Evolutionary conservation across 1,139 yeast genomes (phyloP).

Genomic region (Candida smagusa): DNA sequence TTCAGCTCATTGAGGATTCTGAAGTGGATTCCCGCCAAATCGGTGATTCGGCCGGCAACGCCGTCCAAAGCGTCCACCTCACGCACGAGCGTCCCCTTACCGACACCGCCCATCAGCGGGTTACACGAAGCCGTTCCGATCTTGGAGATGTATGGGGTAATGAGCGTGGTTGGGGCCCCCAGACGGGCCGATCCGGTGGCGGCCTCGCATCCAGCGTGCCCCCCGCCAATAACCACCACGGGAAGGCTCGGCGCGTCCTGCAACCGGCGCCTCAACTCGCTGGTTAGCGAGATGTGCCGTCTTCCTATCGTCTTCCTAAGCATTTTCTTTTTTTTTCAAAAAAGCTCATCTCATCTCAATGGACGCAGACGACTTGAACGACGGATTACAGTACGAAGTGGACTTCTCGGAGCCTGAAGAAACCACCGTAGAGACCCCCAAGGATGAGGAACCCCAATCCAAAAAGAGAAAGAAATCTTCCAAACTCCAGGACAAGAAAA

Average conservation of each 20-base stretch:
- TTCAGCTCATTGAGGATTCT: conserved; percentile 81
- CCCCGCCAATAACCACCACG: conserved; percentile 92
- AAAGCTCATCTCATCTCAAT: conserved; percentile 7
- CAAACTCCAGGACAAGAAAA: conserved; percentile 51
- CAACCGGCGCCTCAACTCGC: conserved; percentile 9
- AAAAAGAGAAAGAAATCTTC: conserved; percentile 32
- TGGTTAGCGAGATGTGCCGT: conserved; percentile 9
- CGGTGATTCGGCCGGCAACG: conserved; percentile 78
- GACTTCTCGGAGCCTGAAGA: conserved; percentile 26
- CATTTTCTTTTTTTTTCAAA: not conserved
- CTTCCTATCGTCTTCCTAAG: conserved; percentile 1
- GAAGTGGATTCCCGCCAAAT: conserved; percentile 89
- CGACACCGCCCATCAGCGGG: conserved; percentile 98
- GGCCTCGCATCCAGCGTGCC: conserved; percentile 99
- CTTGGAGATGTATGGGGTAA: conserved; percentile 72
- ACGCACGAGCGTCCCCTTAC: conserved; percentile 86
- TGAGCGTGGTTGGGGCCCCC: conserved; percentile 68
- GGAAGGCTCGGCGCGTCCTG: conserved; percentile 30
- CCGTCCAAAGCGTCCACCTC: conserved; percentile 98
- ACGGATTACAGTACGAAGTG: conserved; percentile 57
- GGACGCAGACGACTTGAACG: conserved; percentile 58
- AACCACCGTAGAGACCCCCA: conserved; percentile 4
- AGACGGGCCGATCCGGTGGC: conserved; percentile 89
- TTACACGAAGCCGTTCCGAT: conserved; percentile 96
- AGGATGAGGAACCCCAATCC: conserved; percentile 14